Evolutionary conservation across 495 filamentous ascomycete genomes (phyloP), one percentile per base, ranked within the genome.

Genomic region (Tuber brumale): DNA sequence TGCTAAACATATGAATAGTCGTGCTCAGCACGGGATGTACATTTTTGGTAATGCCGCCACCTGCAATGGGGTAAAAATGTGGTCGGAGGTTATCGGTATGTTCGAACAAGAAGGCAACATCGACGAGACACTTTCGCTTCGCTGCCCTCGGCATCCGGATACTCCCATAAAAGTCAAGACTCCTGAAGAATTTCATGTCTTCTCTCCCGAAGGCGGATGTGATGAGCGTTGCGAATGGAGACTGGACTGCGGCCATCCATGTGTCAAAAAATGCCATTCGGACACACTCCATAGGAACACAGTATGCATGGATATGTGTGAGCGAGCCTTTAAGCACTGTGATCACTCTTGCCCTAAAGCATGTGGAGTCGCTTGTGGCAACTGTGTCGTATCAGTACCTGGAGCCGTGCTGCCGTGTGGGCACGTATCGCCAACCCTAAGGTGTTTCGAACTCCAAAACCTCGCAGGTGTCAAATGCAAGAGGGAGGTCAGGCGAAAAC

Each of bases 1-100:
- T 19, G 48, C 14, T 83, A 66, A 76, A 57, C 3, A 41, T 27
- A 27, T 10, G 4, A n/a, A 16, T 45, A 89, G 86, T 45, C 89
- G 93, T 12, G 93, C 92, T 10, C 85, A 90, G 80, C 89, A 97
- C 81, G 92, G 93, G 10, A 93, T 96, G 91, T 97, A 93, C 82
- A 89, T 97, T 72, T 90, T 95, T 70, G 92, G 93, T 19, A 94
- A 95, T 76, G 84, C 90, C 0, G 84, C 86, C 31, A 94, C 92
- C 0, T 94, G 80, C 83, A 88, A 3, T 81, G 85, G 44, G 90
- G 86, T 94, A 6, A 76, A 81, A 0, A 94, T 95, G 91, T 97
- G 93, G 93, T 84, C 80, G 2, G 74, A 91, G 5, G 88, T 95
- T 10, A 81, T 92, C 39, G 76, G 83, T 0, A 89, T 91, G 21